Percentiles rank a stretch among this genome's conserved stretches.
Conservation (phyloP, 257 asterid species). For the Coffea canephora region DNA sequence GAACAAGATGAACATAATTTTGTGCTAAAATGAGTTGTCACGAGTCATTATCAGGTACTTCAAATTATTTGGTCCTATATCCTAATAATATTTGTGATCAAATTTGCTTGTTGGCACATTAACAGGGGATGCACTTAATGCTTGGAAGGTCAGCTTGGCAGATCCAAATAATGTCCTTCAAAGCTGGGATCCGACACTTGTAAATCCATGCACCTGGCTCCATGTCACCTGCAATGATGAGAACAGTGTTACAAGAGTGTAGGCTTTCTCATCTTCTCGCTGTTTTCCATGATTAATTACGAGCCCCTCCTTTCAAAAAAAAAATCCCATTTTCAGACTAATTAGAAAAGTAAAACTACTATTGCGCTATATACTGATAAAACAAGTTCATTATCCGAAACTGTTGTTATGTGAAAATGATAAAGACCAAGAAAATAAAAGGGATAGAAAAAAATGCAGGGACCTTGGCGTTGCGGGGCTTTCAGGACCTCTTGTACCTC, state of each 20-base stretch:
- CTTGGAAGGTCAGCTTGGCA: slow-evolving; percentile 6
- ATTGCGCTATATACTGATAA: too few species aligned
- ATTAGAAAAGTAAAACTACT: too few species aligned
- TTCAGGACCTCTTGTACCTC: slow-evolving; percentile 35
- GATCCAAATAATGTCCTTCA: slow-evolving; percentile 57
- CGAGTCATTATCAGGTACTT: too few species aligned
- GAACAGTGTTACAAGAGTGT: slow-evolving; percentile 41
- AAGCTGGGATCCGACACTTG: slow-evolving; percentile 55
- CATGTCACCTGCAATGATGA: slow-evolving; percentile 38
- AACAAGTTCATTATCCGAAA: too few species aligned
- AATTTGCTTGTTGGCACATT: not conserved
- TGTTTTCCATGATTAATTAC: not conserved
- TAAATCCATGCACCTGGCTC: slow-evolving; percentile 55
- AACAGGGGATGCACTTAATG: slow-evolving; percentile 39
- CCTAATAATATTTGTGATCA: too few species aligned
- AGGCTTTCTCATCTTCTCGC: not conserved
- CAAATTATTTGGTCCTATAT: too few species aligned
- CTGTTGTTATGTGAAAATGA: too few species aligned
- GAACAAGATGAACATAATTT: too few species aligned
- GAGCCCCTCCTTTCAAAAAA: too few species aligned
- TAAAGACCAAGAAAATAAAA: too few species aligned
- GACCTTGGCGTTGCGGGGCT: slow-evolving; percentile 39
- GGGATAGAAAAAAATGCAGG: slow-evolving; percentile 13
- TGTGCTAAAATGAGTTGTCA: too few species aligned
- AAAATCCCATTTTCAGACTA: too few species aligned